Evolutionary conservation across 2,329 filamentous ascomycete species (phyloP), one percentile per base, ranked within the genome.

Genomic region (Orbilia blumenaviensis): DNA sequence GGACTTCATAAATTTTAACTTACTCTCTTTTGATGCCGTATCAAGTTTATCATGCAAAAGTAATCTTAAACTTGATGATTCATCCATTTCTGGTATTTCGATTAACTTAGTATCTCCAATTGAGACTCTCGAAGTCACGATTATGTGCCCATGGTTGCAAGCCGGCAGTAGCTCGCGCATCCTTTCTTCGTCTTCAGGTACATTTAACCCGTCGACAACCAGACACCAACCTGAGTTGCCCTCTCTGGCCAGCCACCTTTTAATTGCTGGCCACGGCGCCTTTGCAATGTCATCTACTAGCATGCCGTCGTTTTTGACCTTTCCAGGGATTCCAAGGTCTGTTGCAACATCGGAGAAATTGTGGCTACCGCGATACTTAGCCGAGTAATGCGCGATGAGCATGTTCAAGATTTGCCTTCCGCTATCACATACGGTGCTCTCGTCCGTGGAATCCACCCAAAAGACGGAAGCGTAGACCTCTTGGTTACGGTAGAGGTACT

Each of bases 341-440:
- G n/a, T 60, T 12, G 50, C 64, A 14, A 68, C 29, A 18, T 1
- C n/a, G 21, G 23, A n/a, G 2, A 27, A 68, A 68, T 3, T 7
- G 23, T 38, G 71, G 62, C 21, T 41, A 14, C 3, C 42, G 9
- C 7, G 3, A 41, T 74, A 72, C 12, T 74, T 68, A 8, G 32
- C n/a, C 5, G 52, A 48, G 16, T 78, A 78, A 36, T 75, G 68
- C 3, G 62, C 62, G 21, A 78, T 36, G 46, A 78, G 34, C n/a
- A 18, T 27, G 5, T 54, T 52, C 36, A 63, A 16, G 63, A 52
- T 18, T 56, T 29, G 52, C 25, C 52, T 54, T 2, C 56, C 75
- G 23, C 69, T 78, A 14, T 25, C 38, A 52, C 18, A 29, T 27
- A 78, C 5, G 2, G 74, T 78, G 12, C 48, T 38, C 21, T 36